Percentiles rank a stretch among this genome's conserved stretches.
Evolutionary conservation across 108 stramenopile species (phyloP).

Genomic region (Conticribra weissflogii): DNA sequence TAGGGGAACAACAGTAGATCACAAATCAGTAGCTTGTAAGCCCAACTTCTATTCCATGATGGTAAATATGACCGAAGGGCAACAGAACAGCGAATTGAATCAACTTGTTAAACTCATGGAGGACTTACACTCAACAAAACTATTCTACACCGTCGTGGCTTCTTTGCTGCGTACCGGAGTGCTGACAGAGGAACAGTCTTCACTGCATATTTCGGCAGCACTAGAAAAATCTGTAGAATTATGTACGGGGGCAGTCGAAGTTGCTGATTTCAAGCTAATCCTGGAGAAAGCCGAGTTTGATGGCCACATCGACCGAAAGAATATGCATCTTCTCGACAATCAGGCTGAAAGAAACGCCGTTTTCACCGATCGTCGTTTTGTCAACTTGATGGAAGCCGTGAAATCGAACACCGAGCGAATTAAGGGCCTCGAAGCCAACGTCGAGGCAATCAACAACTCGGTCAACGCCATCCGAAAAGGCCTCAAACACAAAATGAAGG

Average conservation of each 20-base stretch:
- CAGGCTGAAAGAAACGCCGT: neutral
- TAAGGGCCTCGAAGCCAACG: neutral
- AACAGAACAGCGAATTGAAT: neutral
- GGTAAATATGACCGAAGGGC: neutral
- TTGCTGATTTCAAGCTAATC: no score
- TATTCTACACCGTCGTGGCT: neutral
- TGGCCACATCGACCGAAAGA: no score
- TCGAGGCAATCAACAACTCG: neutral
- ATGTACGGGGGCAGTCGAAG: no score
- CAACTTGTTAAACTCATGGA: neutral
- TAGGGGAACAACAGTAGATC: no score
- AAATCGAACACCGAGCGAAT: neutral
- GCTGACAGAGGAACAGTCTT: neutral
- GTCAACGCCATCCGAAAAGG: neutral
- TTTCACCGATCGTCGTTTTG: neutral
- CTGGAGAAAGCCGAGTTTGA: no score
- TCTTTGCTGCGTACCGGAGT: neutral
- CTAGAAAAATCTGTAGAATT: neutral
- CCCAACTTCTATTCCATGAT: neutral
- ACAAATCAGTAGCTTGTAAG: no score
- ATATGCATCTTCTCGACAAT: no score
- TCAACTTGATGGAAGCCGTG: neutral
- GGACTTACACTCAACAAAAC: neutral
- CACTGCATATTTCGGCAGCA: neutral
- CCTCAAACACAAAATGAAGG: neutral